Base-by-base conservation (phyloP, 176 grass and related monocot genomes). In the Olyra latifolia region DNA sequence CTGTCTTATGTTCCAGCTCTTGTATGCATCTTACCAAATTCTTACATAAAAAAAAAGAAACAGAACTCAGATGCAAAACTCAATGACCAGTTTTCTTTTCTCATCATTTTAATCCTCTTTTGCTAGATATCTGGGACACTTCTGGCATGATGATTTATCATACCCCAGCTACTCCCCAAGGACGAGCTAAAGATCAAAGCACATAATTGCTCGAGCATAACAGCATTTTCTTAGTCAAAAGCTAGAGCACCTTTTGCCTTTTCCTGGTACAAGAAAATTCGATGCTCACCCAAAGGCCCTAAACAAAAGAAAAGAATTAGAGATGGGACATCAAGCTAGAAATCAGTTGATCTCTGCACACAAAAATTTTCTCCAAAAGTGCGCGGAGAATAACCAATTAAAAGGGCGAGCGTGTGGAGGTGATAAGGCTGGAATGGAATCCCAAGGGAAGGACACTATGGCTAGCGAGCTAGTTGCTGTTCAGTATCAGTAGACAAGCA, bases 381-480 rank as follows among this genome's bases (percentile, higher is more conserved):
- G 53, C 1, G 10, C 6, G 28, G 13, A 60, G n/a, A 45, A 83
- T 74, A 52, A 22, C 42, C 17, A 32, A 43, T 30, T 50, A 50
- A 79, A 74, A 68, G 56, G 29, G 29, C 11, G 49, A 29, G 66
- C 74, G 48, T 59, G 80, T 35, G 75, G 81, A 75, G 69, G 44
- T 47, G 81, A 61, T 42, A 69, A 53, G 81, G 69, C 8, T n/a
- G 32, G 52, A 84, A 75, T 62, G 44, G 76, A 58, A 88, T 86
- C 39, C 6, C 38, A 23, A 62, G 27, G 10, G 10, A 23, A 38
- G 19, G 24, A 25, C 43, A 13, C n/a, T 62, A 27, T 7, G 16
- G n/a, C 41, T 10, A 20, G 5, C 58, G 32, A 45, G 67, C 16
- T 28, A n/a, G 72, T 24, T 15, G 32, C 17, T 45, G 29, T 77